Conservation (phyloP, 108 stramenopile genomes). For the Nannochloropsis gaditana region DNA sequence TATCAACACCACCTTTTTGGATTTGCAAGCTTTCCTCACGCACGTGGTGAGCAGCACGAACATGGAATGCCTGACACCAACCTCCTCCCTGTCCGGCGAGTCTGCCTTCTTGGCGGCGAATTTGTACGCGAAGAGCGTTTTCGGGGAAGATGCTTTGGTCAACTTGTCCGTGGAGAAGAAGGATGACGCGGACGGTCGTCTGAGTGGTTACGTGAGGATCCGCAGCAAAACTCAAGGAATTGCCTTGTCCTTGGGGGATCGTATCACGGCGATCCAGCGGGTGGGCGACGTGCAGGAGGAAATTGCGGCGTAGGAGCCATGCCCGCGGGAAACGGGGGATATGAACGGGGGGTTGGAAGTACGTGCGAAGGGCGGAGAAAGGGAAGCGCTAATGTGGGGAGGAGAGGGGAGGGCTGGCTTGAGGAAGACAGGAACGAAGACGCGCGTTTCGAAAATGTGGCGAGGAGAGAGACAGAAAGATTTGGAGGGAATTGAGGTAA, state of each 20-base stretch:
- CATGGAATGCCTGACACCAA: conserved; percentile 91
- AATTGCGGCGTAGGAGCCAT: neutral
- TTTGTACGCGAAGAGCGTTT: conserved; percentile 89
- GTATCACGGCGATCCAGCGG: conserved; percentile 91
- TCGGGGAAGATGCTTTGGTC: conserved; percentile 97
- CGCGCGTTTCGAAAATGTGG: too few species aligned
- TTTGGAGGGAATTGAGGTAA: too few species aligned
- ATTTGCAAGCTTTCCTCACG: conserved; percentile 74
- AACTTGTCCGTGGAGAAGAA: conserved; percentile 98
- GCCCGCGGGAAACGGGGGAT: neutral
- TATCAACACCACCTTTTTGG: conserved; percentile 67
- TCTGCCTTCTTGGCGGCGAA: conserved; percentile 92
- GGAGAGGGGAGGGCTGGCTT: neutral
- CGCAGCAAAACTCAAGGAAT: conserved; percentile 99
- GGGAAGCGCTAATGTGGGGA: neutral
- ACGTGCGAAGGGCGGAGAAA: neutral
- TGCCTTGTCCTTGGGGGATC: conserved; percentile 95
- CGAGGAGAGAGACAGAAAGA: too few species aligned
- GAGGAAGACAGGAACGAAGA: neutral
- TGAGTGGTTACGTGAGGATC: conserved; percentile 96
- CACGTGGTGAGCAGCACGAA: conserved; percentile 94
- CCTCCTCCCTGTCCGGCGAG: conserved; percentile 44
- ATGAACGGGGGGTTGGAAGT: neutral
- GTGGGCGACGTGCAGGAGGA: conserved; percentile 29
- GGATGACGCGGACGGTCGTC: conserved; percentile 88